Percentiles rank a stretch among this genome's conserved stretches.
phyloP scores from a whole-genome alignment of 2,329 filamentous ascomycete species.

The Cladosporium sp. region DNA sequence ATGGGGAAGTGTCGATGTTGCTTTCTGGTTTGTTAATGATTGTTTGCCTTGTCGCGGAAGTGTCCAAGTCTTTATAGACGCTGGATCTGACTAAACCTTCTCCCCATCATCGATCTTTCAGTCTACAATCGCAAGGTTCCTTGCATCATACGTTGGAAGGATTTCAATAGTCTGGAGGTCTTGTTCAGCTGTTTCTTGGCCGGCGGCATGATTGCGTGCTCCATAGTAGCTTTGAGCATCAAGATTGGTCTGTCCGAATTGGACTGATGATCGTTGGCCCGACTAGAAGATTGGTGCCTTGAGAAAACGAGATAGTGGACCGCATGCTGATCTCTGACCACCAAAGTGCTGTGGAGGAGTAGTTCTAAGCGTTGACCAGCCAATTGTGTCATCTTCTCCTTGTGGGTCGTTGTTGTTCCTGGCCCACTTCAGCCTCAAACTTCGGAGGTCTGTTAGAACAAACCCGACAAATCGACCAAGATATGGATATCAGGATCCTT shows the following conservation, averaged over 20 bases:
- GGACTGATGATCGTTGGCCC: too few relatives aligned
- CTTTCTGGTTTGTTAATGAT: neutral
- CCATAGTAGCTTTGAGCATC: neutral
- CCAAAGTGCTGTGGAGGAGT: neutral
- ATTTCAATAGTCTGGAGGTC: neutral
- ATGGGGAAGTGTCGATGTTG: neutral
- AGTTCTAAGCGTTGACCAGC: too few relatives aligned
- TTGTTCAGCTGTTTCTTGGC: neutral
- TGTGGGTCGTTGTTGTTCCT: neutral
- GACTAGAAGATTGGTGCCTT: neutral
- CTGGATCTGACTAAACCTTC: too few relatives aligned
- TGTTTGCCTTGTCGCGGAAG: too few relatives aligned
- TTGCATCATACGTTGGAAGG: neutral
- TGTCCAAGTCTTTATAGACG: too few relatives aligned
- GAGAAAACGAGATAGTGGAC: neutral
- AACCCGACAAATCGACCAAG: too few relatives aligned
- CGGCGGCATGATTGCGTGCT: neutral
- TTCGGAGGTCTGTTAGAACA: too few relatives aligned
- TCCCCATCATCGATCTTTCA: neutral
- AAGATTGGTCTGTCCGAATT: neutral
- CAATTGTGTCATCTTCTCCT: neutral
- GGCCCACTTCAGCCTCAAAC: neutral
- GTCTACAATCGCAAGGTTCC: neutral
- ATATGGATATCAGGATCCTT: neutral
- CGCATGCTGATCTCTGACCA: neutral